Percentiles rank a stretch among this genome's conserved stretches.
Conservation (phyloP, 2,329 filamentous ascomycete species). For the Tolypocladium amazonense region DNA sequence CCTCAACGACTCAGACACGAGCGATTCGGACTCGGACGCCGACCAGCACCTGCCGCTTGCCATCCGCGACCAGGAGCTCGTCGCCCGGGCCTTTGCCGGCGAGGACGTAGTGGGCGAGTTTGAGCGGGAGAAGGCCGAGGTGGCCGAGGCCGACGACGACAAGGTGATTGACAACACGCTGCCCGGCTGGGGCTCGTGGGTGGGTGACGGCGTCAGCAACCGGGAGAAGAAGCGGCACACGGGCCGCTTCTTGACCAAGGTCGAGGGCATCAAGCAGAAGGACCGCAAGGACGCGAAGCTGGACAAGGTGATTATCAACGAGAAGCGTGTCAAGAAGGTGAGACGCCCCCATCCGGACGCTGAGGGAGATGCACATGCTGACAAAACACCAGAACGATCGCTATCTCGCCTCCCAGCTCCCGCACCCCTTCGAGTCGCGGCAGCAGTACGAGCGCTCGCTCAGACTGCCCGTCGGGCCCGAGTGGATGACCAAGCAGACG, state of each 20-base stretch:
- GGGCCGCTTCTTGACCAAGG: slow-evolving; percentile 51
- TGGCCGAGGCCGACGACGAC: slow-evolving; percentile 67
- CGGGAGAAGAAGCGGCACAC: slow-evolving; percentile 54
- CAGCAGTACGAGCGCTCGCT: slow-evolving; percentile 87
- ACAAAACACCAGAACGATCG: slow-evolving; percentile 54
- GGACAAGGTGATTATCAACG: slow-evolving; percentile 79
- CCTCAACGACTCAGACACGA: slow-evolving; percentile 19
- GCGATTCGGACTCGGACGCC: slow-evolving; percentile 31
- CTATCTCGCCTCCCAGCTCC: slow-evolving; percentile 74
- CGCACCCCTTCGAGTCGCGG: slow-evolving; percentile 79
- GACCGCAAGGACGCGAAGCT: slow-evolving; percentile 76
- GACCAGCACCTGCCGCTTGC: slow-evolving; percentile 44
- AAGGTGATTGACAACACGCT: slow-evolving; percentile 75
- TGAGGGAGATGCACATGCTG: background rate
- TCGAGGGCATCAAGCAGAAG: slow-evolving; percentile 63
- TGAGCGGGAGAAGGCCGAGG: slow-evolving; percentile 63
- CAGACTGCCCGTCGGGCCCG: slow-evolving; percentile 76
- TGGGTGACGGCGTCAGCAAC: slow-evolving; percentile 70
- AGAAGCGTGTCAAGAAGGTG: slow-evolving; percentile 84
- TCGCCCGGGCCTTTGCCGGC: slow-evolving; percentile 78
- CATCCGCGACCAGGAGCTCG: slow-evolving; percentile 54
- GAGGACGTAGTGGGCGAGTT: slow-evolving; percentile 79
- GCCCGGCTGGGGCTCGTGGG: slow-evolving; percentile 90
- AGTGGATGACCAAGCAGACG: slow-evolving; percentile 94
- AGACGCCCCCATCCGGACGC: slow-evolving; percentile 7